A percentile compares a stretch with the other conserved stretches of the same genome.
Evolutionary conservation across 192 early-diverging fungal species (phyloP).

Genomic region (Coemansia sp.): DNA sequence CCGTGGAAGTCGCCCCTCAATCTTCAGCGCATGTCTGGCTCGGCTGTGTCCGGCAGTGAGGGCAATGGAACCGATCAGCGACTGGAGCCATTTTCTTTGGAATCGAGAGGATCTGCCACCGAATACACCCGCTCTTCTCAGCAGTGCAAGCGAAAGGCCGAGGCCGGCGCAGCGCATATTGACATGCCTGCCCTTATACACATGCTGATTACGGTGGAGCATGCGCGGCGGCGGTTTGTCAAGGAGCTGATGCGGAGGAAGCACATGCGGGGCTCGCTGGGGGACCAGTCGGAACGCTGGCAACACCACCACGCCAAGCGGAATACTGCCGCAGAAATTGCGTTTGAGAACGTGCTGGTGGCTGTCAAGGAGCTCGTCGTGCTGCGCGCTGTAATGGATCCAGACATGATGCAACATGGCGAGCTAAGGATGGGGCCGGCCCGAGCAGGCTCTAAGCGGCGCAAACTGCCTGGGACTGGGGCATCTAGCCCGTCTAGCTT

Average conservation of each 20-base stretch:
- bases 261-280: constrained; percentile 22
- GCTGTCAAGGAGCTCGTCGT: constrained; percentile 44
- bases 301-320: constrained; percentile 43
- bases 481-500: not conserved
- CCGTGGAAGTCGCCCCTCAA: constrained; percentile 40
- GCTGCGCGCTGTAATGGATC: constrained; percentile 16
- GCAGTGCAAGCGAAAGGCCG: not conserved
- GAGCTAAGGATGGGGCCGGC: constrained; percentile 9
- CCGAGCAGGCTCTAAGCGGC: not conserved
- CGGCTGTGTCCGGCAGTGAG: not conserved
- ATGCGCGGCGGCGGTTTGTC: constrained; percentile 23
- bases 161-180: not conserved
- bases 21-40: constrained; percentile 11
- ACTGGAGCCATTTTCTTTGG: not conserved
- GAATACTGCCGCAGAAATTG: constrained; percentile 33
- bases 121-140: not conserved
- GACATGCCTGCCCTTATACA: constrained; percentile 20
- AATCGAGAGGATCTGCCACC: not conserved
- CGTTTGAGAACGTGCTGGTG: constrained; percentile 44
- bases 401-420: not conserved
- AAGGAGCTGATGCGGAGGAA: constrained; percentile 11
- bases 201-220: constrained; percentile 31
- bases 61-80: too few relatives aligned
- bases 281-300: constrained; percentile 45
- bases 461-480: not conserved